Base-by-base conservation (phyloP, 306 rosid genomes). In the Castanospermum australe region DNA sequence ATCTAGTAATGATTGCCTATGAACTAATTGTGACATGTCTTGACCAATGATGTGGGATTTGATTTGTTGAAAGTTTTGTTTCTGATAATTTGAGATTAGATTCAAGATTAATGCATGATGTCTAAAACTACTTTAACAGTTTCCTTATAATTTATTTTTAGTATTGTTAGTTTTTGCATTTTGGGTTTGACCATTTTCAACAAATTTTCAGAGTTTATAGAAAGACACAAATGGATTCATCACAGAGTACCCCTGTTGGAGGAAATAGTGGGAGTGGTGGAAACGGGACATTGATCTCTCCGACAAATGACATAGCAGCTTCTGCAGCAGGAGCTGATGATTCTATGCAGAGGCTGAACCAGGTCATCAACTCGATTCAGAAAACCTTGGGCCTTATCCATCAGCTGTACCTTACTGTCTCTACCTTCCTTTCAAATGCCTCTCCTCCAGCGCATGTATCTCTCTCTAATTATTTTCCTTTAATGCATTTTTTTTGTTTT, bases 371-470 rank as follows among this genome's bases (percentile, higher is more conserved):
- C 72, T 93, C 97, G 35, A 93, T 90, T 70, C 96, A 93, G 92
- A 93, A 89, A 84, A 95, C 87, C 42, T 71, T 93, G 83, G 99
- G 96, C 60, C 94, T 96, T 72, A 88, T 93, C 73, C 98, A 91
- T 66, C 99, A 95, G 89, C 98, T 95, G 71, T 82, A 86, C 83
- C 98, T 95, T 75, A 95, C 98, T 0, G 97, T 91, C 66, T 88
- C 99, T 51, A 83, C 97, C 64, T 95, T 83, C 94, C 21, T 90
- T 89, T 83, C 98, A 95, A 86, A 88, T 91, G 78, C 89, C 96
- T 71, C 96, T 95, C 79, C 89, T 95, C 75, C 98, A 91, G 36
- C 89, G 96, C 93, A 88, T 91, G 98, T 93, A 93, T 14, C 77
- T 76, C 25, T 71, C 83, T 77, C 1, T 25, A 1, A 45, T 68